Evolutionary conservation across 129 eudicot genomes (phyloP).

Genomic region (Saussurea involucrata): DNA sequence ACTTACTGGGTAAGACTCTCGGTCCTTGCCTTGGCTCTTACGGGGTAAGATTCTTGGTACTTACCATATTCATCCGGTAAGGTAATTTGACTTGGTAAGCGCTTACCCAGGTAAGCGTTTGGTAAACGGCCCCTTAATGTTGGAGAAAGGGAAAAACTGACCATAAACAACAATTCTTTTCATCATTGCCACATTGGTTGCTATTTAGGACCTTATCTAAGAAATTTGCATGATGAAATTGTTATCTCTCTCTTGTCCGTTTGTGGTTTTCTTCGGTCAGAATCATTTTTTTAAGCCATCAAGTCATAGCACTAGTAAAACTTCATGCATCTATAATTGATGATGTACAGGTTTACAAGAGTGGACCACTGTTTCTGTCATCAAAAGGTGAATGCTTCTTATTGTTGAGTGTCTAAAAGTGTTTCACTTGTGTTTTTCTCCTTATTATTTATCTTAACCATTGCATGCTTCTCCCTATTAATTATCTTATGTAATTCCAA

Average conservation of each 20-base stretch:
- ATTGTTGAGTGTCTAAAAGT: not conserved
- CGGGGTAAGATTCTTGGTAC: too few relatives aligned
- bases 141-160: not conserved
- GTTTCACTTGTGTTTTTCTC: constrained; percentile 8
- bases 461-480: constrained; percentile 6
- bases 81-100: too few relatives aligned
- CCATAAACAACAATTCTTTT: not conserved
- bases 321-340: constrained; percentile 10
- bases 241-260: not conserved
- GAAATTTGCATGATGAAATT: not conserved
- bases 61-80: too few relatives aligned
- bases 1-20: too few relatives aligned
- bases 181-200: not conserved
- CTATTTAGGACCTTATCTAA: not conserved
- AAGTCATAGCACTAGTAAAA: not conserved
- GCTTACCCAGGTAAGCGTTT: too few relatives aligned
- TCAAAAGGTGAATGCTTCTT: constrained; percentile 62
- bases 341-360: constrained; percentile 73
- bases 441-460: not conserved
- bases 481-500: not conserved
- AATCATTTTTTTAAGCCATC: not conserved
- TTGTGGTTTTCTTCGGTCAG: not conserved
- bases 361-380: constrained; percentile 83
- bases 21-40: too few relatives aligned
- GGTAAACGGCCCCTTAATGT: too few relatives aligned